Evolutionary conservation across 805 yeast species (phyloP).

Genomic region (Ogataea kodamae): DNA sequence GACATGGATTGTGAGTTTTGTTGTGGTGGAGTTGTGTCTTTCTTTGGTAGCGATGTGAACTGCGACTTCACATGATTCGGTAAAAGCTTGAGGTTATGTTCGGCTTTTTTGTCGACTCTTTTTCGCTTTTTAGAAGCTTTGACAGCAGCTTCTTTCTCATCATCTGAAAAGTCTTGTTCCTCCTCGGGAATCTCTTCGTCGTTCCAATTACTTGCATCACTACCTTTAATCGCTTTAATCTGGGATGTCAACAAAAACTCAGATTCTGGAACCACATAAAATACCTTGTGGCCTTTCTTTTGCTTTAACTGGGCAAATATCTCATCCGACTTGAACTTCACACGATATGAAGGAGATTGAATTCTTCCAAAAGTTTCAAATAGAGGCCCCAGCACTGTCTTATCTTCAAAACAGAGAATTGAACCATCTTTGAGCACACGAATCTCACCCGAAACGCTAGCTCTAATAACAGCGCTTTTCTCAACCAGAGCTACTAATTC

Average conservation of each 20-base stretch:
- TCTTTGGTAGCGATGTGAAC: constrained; percentile 22
- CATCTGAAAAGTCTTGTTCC: constrained; percentile 94
- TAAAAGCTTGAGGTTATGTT: constrained; percentile 12
- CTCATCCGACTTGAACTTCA: constrained; percentile 55
- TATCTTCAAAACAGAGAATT: constrained; percentile 71
- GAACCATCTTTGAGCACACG: constrained; percentile 79
- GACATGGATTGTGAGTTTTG: too few relatives aligned
- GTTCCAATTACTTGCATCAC: constrained; percentile 91
- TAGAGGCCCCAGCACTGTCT: constrained; percentile 67
- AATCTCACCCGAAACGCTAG: constrained; percentile 76
- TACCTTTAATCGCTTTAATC: constrained; percentile 70
- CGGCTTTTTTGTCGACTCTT: constrained; percentile 38
- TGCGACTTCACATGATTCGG: constrained; percentile 24
- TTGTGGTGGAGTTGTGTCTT: constrained; percentile 5
- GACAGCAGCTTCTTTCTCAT: constrained; percentile 76
- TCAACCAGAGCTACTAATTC: constrained; percentile 66
- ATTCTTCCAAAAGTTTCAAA: constrained; percentile 90
- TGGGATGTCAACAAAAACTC: constrained; percentile 74
- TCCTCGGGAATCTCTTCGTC: constrained; percentile 93
- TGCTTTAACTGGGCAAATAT: constrained; percentile 45
- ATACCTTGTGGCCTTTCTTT: constrained; percentile 55
- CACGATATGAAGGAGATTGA: constrained; percentile 75
- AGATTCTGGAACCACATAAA: constrained; percentile 76
- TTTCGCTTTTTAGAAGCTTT: constrained; percentile 63
- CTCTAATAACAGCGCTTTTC: constrained; percentile 65